These are phyloP conservation scores for Parachaetomium inaequale DNA, from an alignment of 495 filamentous ascomycete species.

Conservation along the genomic window DNA sequence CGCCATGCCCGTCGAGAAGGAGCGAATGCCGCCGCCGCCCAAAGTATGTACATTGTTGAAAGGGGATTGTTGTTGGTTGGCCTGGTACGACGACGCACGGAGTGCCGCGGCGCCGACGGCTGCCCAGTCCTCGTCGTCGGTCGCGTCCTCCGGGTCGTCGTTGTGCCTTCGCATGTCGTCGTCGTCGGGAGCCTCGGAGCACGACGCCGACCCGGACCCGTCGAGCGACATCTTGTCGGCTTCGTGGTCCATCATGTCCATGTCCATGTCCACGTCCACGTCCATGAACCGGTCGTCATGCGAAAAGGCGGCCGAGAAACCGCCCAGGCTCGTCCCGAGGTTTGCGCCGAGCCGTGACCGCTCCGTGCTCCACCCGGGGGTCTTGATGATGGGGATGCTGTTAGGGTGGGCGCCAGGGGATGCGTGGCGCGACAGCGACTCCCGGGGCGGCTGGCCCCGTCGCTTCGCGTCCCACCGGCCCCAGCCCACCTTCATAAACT, in stretches of 20 bases:
- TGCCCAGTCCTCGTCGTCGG: slow-evolving; percentile 98
- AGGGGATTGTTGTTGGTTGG: slow-evolving; percentile 34
- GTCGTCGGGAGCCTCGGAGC: slow-evolving; percentile 71
- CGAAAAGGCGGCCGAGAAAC: slow-evolving; percentile 58
- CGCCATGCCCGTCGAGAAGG: slow-evolving; percentile 49
- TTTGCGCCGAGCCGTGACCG: slow-evolving; percentile 44
- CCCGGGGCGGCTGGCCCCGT: slow-evolving; percentile 59
- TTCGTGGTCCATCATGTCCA: slow-evolving; percentile 74
- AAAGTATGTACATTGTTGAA: slow-evolving; percentile 47
- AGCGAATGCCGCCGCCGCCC: slow-evolving; percentile 40
- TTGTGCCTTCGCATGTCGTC: slow-evolving; percentile 59
- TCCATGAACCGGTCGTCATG: slow-evolving; percentile 58
- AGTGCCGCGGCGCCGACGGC: slow-evolving; percentile 82
- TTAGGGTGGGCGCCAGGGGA: slow-evolving; percentile 50
- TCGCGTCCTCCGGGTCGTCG: slow-evolving; percentile 72
- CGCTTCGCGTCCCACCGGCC: slow-evolving; percentile 87
- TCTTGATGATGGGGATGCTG: slow-evolving; percentile 65
- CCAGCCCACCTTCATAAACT: slow-evolving; percentile 97
- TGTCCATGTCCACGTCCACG: slow-evolving; percentile 53
- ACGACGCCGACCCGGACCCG: slow-evolving; percentile 65
- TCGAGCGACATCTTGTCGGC: slow-evolving; percentile 96
- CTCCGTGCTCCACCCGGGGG: slow-evolving; percentile 43
- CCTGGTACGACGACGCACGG: slow-evolving; percentile 63
- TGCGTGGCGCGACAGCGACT: slow-evolving; percentile 44
- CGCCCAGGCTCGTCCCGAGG: slow-evolving; percentile 56